phyloP scores from a whole-genome alignment of 2,329 filamentous ascomycete species.

The Colletotrichum sp. region DNA sequence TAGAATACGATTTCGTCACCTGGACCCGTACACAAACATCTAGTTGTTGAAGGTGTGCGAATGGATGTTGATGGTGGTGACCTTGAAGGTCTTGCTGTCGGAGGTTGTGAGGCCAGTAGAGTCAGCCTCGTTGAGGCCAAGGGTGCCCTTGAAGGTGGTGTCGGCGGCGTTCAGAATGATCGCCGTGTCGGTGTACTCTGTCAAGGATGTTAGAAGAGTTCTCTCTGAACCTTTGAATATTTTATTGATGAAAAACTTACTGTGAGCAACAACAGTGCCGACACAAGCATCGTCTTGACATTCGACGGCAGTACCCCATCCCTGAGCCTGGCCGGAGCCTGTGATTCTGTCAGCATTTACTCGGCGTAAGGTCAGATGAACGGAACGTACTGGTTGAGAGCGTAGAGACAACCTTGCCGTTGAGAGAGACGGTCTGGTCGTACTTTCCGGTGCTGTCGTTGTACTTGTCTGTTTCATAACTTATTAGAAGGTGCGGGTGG shows the following conservation, averaged over 20 bases:
- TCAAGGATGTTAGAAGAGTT: background rate
- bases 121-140: background rate
- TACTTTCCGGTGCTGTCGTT: constrained; percentile 2
- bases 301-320: background rate
- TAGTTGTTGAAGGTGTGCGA: background rate
- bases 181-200: background rate
- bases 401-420: background rate
- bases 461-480: background rate
- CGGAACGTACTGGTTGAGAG: background rate
- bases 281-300: background rate
- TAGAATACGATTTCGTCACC: background rate
- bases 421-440: background rate
- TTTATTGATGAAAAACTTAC: background rate
- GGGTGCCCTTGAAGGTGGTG: background rate
- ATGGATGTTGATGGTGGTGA: background rate
- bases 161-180: background rate
- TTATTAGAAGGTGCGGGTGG: background rate
- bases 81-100: background rate
- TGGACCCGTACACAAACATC: background rate
- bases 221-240: rapidly evolving
- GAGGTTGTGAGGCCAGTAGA: background rate
- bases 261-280: background rate
- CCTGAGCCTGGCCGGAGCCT: background rate
- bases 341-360: background rate
- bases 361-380: rapidly evolving